A percentile compares a stretch with the other conserved stretches of the same genome.
Evolutionary conservation across 768 basidiomycete species (phyloP).

Genomic region (Termitomyces sp.): DNA sequence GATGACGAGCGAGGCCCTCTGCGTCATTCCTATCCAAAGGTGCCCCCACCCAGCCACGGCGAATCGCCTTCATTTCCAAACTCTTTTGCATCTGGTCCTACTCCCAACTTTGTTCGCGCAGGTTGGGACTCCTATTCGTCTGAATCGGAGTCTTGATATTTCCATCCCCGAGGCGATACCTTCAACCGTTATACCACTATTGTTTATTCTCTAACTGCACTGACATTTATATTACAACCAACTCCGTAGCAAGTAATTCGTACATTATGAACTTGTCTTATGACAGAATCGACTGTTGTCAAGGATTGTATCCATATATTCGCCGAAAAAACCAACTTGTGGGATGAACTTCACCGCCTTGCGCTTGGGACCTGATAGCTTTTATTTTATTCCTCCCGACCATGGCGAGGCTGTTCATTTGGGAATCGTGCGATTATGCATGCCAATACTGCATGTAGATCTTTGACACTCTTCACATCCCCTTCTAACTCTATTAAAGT

Average conservation of each 20-base stretch:
- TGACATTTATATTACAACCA: background rate
- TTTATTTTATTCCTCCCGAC: too few relatives aligned
- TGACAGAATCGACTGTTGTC: background rate
- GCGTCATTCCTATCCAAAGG: slow-evolving; percentile 14
- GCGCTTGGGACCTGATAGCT: background rate
- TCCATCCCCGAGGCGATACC: background rate
- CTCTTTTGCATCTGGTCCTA: slow-evolving; percentile 33
- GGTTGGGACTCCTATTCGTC: slow-evolving; percentile 51
- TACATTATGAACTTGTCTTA: background rate
- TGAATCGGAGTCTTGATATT: slow-evolving; percentile 11
- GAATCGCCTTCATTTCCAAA: slow-evolving; percentile 24
- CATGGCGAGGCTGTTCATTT: background rate
- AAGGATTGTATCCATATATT: background rate
- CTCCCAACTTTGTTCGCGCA: slow-evolving; percentile 47
- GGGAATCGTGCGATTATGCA: slow-evolving; percentile 8
- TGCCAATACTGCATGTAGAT: slow-evolving; percentile 10
- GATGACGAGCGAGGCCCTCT: slow-evolving; percentile 11
- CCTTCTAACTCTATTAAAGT: background rate
- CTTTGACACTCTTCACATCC: slow-evolving; percentile 2
- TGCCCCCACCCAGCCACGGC: slow-evolving; percentile 3
- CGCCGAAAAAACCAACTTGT: background rate
- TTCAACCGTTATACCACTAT: background rate
- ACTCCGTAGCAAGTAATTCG: background rate
- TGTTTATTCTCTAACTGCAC: slow-evolving; percentile 6
- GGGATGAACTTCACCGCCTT: background rate